Conservation (phyloP, 2,329 filamentous ascomycete genomes). For the Massarina eburnea region DNA sequence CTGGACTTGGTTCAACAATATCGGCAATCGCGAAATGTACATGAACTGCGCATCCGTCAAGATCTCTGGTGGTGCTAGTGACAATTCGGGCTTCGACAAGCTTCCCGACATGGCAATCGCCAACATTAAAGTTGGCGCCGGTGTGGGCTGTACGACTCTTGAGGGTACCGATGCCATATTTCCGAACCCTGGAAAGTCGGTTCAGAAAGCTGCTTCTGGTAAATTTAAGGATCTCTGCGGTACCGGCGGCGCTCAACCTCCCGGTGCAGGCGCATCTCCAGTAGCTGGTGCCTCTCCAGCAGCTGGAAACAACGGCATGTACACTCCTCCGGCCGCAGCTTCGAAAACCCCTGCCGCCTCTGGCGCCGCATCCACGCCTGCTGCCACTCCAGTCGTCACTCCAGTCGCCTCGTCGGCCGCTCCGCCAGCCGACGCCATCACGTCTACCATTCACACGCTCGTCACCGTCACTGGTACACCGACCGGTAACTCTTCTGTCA, state of each 20-base stretch:
- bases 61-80: slow-evolving; percentile 57
- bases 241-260: slow-evolving; percentile 2
- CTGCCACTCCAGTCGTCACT: slow-evolving; percentile 1
- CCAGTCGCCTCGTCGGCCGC: slow-evolving; percentile 1
- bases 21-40: slow-evolving; percentile 93
- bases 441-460: slow-evolving; percentile 24
- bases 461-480: slow-evolving; percentile 21
- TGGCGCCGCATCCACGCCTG: slow-evolving; percentile 1
- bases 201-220: slow-evolving; percentile 31
- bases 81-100: slow-evolving; percentile 56
- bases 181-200: slow-evolving; percentile 64
- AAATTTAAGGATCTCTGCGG: slow-evolving; percentile 28
- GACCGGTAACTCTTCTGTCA: slow-evolving; percentile 3
- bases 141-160: slow-evolving; percentile 54
- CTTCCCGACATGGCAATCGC: slow-evolving; percentile 76
- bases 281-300: not conserved
- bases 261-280: slow-evolving; percentile 4
- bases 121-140: slow-evolving; percentile 55
- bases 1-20: slow-evolving; percentile 89
- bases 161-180: slow-evolving; percentile 55
- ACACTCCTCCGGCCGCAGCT: not conserved
- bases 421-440: slow-evolving; percentile 4
- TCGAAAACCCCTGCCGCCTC: not conserved
- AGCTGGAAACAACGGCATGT: not conserved
- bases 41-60: slow-evolving; percentile 86